A percentile compares a stretch with the other conserved stretches of the same genome.
phyloP scores from a whole-genome alignment of 345 rosid species.

The Salix udensis region DNA sequence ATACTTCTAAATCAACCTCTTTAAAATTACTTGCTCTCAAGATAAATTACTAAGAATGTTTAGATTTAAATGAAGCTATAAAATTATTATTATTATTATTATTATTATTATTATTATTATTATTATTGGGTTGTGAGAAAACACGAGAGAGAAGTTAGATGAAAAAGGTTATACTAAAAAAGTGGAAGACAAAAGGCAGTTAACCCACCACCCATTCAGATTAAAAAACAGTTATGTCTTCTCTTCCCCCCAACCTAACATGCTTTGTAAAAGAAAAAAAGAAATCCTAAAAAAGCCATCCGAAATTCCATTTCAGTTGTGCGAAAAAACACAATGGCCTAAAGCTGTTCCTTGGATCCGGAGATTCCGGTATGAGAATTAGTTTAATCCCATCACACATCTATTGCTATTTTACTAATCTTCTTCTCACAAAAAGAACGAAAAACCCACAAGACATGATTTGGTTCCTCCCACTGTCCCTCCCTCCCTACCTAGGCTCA shows the following conservation, averaged over 20 bases:
- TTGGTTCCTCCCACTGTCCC: constrained; percentile 36
- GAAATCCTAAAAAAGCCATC: constrained; percentile 26
- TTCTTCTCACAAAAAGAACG: constrained; percentile 4
- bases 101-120: too few species aligned
- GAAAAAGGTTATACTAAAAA: constrained; percentile 4
- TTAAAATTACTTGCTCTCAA: too few species aligned
- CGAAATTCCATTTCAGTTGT: constrained; percentile 44
- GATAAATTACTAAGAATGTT: too few species aligned
- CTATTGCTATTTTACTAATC: not conserved
- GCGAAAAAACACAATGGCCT: constrained; percentile 57
- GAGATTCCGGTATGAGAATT: constrained; percentile 65
- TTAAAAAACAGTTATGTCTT: constrained; percentile 34
- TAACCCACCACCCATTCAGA: constrained; percentile 23
- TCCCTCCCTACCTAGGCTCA: constrained; percentile 36
- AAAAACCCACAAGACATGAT: constrained; percentile 48
- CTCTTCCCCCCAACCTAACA: constrained; percentile 17
- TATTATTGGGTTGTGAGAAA: not conserved
- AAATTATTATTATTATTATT: too few species aligned
- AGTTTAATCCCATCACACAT: constrained; percentile 10
- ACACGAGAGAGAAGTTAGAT: not conserved
- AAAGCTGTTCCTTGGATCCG: constrained; percentile 87
- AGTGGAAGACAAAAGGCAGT: constrained; percentile 22
- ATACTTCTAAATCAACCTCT: too few species aligned
- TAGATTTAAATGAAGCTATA: too few species aligned
- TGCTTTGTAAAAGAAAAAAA: constrained; percentile 10